Base-by-base conservation (phyloP, 257 asterid species). In the Ehretia macrophylla region DNA sequence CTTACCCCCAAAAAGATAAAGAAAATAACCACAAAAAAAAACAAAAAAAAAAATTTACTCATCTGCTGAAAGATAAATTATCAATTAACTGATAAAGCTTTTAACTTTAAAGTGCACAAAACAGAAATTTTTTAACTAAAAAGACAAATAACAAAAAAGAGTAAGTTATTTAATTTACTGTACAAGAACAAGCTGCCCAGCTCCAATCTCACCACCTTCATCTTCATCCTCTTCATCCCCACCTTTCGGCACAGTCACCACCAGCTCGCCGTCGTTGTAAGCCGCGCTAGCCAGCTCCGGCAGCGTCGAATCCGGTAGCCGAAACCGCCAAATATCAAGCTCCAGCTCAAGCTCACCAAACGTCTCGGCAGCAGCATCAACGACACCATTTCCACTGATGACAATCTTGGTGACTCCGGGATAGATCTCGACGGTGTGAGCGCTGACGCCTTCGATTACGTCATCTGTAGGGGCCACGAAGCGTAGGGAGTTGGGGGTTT, bases 371-470 rank as follows among this genome's bases (percentile, higher is more conserved):
- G 55, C 79, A 58, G 70, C 77, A 56, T 56, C 70, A 52, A 56
- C 79, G 65, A 70, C 75, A 58, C 61, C 69, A 62, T 27, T 58
- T 23, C 78, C 87, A 56, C 78, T 69, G 8, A 88, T 58, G 50
- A 88, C 78, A 58, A 85, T 72, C 86, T 88, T 88, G 9, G 86
- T 81, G 14, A 88, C 81, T 22, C 95, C 95, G 4, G 94, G 96
- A 60, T 73, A 77, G 93, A 85, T 83, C 85, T 82, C 94, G 11
- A 85, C 65, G 6, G 86, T 71, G 46, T 82, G 85, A 49, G 95
- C 90, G 72, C 83, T 67, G 32, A 85, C 75, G 50, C 63, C 84
- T 32, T 63, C 68, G 56, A 73, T 56, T 54, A 79, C 63, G 44
- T 35, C 88, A 22, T 78, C 90, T 32, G 90, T 80, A 42, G 84